Evolutionary conservation across 169 alveolate genomes (phyloP).

Genomic region (Miamiensis avidus): DNA sequence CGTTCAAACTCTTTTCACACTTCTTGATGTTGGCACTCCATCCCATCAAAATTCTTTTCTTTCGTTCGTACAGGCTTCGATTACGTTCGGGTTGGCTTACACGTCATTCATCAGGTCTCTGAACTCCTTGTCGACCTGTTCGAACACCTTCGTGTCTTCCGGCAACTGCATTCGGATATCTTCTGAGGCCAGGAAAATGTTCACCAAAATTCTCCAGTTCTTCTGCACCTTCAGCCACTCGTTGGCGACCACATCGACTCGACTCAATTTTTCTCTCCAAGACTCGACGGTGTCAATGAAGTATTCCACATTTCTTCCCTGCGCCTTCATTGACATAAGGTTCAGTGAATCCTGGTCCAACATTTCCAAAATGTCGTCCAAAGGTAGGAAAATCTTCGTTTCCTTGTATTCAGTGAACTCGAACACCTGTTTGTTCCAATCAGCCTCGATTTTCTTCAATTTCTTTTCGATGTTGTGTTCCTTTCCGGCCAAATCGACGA

Average conservation of each 20-base stretch:
- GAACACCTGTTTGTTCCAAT: conserved; percentile 91
- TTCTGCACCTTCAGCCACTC: conserved; percentile 95
- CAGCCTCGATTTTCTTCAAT: conserved; percentile 85
- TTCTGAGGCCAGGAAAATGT: conserved; percentile 95
- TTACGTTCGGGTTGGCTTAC: conserved; percentile 87
- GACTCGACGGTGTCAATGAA: conserved; percentile 89
- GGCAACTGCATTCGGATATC: conserved; percentile 96
- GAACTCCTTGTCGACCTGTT: conserved; percentile 92
- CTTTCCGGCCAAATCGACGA: conserved; percentile 93
- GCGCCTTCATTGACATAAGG: conserved; percentile 90
- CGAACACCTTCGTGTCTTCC: conserved; percentile 94
- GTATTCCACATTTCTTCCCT: conserved; percentile 89
- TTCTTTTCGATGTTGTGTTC: conserved; percentile 95
- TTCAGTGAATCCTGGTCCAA: conserved; percentile 87
- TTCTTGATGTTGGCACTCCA: conserved; percentile 89
- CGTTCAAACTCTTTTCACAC: conserved; percentile 95
- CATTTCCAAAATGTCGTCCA: conserved; percentile 89
- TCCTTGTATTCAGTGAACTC: conserved; percentile 89
- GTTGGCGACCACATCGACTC: conserved; percentile 90
- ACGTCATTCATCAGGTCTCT: conserved; percentile 94
- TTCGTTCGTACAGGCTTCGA: conserved; percentile 92
- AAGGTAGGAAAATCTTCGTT: conserved; percentile 84
- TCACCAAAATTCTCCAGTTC: conserved; percentile 94
- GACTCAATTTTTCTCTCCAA: conserved; percentile 81
- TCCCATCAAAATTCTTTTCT: conserved; percentile 89